Evolutionary conservation across 164 flowering plant genomes (phyloP), one percentile per base, ranked within the genome.

Genomic region (Vitis cinerea): DNA sequence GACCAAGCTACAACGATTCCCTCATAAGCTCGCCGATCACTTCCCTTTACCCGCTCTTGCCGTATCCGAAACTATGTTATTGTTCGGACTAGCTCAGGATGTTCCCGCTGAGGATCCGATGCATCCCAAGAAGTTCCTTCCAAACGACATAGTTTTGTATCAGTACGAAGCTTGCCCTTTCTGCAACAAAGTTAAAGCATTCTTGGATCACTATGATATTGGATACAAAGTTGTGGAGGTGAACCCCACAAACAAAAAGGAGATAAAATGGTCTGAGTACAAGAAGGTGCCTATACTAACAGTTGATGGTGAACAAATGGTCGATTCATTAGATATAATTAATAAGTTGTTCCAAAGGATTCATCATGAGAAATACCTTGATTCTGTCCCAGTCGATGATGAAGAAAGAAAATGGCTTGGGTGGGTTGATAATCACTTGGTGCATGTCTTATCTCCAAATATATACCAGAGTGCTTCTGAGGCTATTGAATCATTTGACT

Each of bases 111-210:
- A 88, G 62, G 94, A 87, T 78, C 82, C 79, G 9, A 77, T 67
- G 8, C 68, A 78, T 19, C 27, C 78, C 85, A 0, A 54, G 0
- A 77, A 81, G 49, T 65, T 78, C 23, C 64, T 74, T 1, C 91
- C 91, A 9, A 82, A 88, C 37, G 92, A 94, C 6, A 92, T 94
- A 48, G 92, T 94, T 47, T 89, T 94, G 15, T 94, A 92, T 72
- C 99, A 95, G 88, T 95, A 91, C 70, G 99, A 95, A 72, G 99
- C 99, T 63, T 95, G 99, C 77, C 99, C 98, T 31, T 95, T 93
- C 74, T 95, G 99, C 81, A 95, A 95, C 81, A 91, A 95, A 75
- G 95, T 95, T 64, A 95, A 86, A 86, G 99, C 98, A 11, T 90
- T 91, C 76, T 67, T 94, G 82, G 98, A 94, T 72, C 90, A 88